A percentile compares a stretch with the other conserved stretches of the same genome.
Evolutionary conservation across 2,329 filamentous ascomycete species (phyloP).

Genomic region (Venturia aucupariae): DNA sequence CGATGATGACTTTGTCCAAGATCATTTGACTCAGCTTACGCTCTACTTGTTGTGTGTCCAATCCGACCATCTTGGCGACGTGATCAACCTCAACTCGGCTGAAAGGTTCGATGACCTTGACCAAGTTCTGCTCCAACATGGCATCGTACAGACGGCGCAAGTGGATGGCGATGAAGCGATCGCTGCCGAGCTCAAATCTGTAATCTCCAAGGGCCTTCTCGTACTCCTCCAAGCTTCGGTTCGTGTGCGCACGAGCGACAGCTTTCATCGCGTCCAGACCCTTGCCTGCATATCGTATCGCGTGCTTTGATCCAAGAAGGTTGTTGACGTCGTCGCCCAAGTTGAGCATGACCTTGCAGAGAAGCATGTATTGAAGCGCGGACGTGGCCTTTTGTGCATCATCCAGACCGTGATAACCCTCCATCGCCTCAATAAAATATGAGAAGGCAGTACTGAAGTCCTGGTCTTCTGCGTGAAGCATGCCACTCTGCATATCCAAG

Average conservation of each 20-base stretch:
- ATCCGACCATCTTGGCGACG: slow-evolving; percentile 92
- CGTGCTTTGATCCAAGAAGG: slow-evolving; percentile 92
- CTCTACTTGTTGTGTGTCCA: slow-evolving; percentile 95
- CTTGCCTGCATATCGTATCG: slow-evolving; percentile 89
- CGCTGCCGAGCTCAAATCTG: slow-evolving; percentile 85
- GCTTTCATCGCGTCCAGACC: slow-evolving; percentile 99
- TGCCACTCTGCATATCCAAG: slow-evolving; percentile 97
- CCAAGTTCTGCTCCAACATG: slow-evolving; percentile 98
- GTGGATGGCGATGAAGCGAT: slow-evolving; percentile 95
- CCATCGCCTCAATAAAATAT: slow-evolving; percentile 98
- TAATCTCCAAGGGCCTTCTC: slow-evolving; percentile 85
- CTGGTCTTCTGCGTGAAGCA: slow-evolving; percentile 96
- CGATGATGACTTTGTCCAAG: slow-evolving; percentile 96
- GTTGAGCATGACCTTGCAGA: slow-evolving; percentile 99
- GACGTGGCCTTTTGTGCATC: slow-evolving; percentile 86
- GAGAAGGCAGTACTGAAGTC: slow-evolving; percentile 99
- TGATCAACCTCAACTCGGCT: slow-evolving; percentile 94
- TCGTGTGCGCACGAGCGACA: slow-evolving; percentile 87
- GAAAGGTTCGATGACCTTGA: slow-evolving; percentile 99
- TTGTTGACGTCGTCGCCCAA: slow-evolving; percentile 91
- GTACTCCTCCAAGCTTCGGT: slow-evolving; percentile 94
- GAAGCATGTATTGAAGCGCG: slow-evolving; percentile 96
- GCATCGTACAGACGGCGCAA: slow-evolving; percentile 92
- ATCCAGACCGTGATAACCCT: slow-evolving; percentile 92
- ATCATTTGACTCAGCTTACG: slow-evolving; percentile 99